Conservation (phyloP, 1,284 basidiomycete species). For the Cryptococcus wingfieldii region DNA sequence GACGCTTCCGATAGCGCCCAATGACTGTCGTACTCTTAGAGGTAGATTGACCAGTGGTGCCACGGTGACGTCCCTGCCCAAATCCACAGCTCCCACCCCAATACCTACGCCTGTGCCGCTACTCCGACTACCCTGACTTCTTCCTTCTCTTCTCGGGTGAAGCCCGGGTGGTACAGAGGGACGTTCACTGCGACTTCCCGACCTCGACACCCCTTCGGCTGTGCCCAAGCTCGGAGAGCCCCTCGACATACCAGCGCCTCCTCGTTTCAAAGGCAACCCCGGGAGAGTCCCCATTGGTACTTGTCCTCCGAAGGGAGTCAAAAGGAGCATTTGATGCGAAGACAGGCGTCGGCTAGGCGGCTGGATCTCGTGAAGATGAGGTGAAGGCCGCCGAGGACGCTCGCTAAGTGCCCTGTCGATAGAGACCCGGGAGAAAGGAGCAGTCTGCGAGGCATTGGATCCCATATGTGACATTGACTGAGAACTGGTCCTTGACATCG, state of each 20-base stretch:
- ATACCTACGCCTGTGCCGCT: background rate
- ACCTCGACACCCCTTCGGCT: background rate
- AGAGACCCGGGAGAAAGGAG: background rate
- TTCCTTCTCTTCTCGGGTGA: conserved; percentile 8
- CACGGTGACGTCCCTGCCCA: background rate
- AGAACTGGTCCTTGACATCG: too few relatives aligned
- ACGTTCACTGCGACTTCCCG: conserved; percentile 1
- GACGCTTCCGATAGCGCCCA: conserved; percentile 2
- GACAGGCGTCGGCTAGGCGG: conserved; percentile 27
- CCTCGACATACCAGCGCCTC: conserved; percentile 12
- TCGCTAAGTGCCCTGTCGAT: background rate
- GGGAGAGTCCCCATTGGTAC: conserved; percentile 16
- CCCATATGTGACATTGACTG: too few relatives aligned
- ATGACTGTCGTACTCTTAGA: conserved; percentile 7
- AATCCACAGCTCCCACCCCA: background rate
- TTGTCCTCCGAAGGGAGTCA: conserved; percentile 36
- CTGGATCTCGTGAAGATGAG: conserved; percentile 38
- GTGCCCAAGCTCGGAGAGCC: conserved; percentile 12
- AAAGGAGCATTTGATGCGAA: conserved; percentile 36
- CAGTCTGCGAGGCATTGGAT: too few relatives aligned
- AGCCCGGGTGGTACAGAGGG: background rate
- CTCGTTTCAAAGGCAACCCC: background rate
- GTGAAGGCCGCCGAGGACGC: conserved; percentile 18
- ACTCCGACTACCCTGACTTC: background rate
- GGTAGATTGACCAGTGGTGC: background rate